Evolutionary conservation across 257 asterid genomes (phyloP).

Genomic region (Forsythia viridissima): DNA sequence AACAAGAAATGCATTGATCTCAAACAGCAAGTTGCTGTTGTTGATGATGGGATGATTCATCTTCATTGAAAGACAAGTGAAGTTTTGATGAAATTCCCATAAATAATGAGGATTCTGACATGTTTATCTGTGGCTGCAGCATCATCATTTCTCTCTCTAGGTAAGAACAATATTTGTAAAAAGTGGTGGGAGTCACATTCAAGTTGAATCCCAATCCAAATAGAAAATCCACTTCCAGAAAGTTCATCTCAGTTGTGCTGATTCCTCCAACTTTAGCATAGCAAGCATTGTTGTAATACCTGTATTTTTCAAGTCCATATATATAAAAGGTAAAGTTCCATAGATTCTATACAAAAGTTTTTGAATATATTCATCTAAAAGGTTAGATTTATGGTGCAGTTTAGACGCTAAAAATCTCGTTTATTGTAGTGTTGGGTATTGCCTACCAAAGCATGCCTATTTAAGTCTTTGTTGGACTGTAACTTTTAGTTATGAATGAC

Average conservation of each 20-base stretch:
- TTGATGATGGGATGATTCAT: slow-evolving; percentile 70
- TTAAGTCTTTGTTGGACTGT: slow-evolving; percentile 33
- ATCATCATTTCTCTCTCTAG: slow-evolving; percentile 76
- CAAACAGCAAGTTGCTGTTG: slow-evolving; percentile 76
- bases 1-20: slow-evolving; percentile 15
- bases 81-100: slow-evolving; percentile 51
- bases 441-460: neutral
- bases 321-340: slow-evolving; percentile 4
- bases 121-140: slow-evolving; percentile 45
- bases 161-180: slow-evolving; percentile 64
- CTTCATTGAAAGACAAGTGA: slow-evolving; percentile 65
- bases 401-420: too few species aligned
- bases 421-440: neutral
- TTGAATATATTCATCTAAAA: neutral
- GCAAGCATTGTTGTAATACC: slow-evolving; percentile 93
- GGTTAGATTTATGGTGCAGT: neutral
- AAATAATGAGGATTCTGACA: slow-evolving; percentile 42
- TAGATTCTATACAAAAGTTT: neutral
- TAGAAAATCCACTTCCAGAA: slow-evolving; percentile 89
- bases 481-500: slow-evolving; percentile 52
- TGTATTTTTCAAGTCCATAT: slow-evolving; percentile 20
- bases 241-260: slow-evolving; percentile 90
- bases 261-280: slow-evolving; percentile 98
- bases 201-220: slow-evolving; percentile 87
- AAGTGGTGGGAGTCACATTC: slow-evolving; percentile 82